Evolutionary conservation across 2,329 filamentous ascomycete genomes (phyloP), one percentile per base, ranked within the genome.

Genomic region (Fusarium buxicola): DNA sequence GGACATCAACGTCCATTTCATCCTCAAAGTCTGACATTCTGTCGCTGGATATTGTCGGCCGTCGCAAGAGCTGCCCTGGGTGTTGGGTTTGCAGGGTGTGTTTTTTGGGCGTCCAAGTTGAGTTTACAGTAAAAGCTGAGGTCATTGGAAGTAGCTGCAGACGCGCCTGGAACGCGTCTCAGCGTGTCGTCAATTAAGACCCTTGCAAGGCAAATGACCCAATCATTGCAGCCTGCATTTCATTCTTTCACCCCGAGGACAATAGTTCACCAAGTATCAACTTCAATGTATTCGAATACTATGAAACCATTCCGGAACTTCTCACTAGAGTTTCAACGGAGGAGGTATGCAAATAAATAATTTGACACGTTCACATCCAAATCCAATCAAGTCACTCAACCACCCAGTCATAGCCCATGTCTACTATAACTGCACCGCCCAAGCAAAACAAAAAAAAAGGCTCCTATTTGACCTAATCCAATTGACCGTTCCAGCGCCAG

Each of bases 1-100:
- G 80, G 63, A 74, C 81, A 68, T 87, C 85, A 32, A 88, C 77
- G 66, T 87, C 85, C 85, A 88, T 88, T 54, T 85, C 84, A 67
- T 87, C 84, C 60, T 83, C 85, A 57, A 79, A 82, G 68, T 87
- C 85, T 0, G 85, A 87, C 85, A 88, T 88, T 38, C 75, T 71
- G 53, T 28, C 15, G 45, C 6, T 54, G 13, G 25, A 2, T 13
- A 34, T 44, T 41, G 13, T 21, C 18, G 7, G 18, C 15, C 1
- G 34, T 45, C 10, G 27, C 15, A 21, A 32, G 34, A 38, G 21
- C 31, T n/a, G n/a, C n/a, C n/a, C n/a, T 18, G 9, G 7, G 28
- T 24, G 38, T 15, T 44, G 15, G 18, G 13, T 43, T 28, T 46
- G 7, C n/a, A 21, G 5, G 3, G n/a, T 25, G n/a, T 43, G 28